A percentile compares a stretch with the other conserved stretches of the same genome.
Evolutionary conservation across 2,329 filamentous ascomycete genomes (phyloP).

Genomic region (Penicillium verrucosum): DNA sequence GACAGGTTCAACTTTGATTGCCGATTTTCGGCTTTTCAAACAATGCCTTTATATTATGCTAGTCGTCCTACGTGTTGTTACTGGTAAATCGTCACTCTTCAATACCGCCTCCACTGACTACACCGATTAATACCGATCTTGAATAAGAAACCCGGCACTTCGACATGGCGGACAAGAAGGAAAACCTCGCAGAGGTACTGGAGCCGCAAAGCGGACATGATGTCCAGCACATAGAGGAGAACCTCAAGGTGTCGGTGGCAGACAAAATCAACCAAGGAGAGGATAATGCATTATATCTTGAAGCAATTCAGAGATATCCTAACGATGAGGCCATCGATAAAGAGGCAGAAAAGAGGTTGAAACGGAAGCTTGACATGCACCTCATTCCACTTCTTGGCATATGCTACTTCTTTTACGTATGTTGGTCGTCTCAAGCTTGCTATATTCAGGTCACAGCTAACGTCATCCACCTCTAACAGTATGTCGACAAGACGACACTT

Average conservation of each 20-base stretch:
- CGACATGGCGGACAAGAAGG: neutral
- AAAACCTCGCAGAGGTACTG: neutral
- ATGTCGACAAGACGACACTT: neutral
- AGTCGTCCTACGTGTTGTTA: neutral
- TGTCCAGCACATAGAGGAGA: neutral
- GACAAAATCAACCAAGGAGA: neutral
- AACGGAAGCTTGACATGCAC: neutral
- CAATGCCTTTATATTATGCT: neutral
- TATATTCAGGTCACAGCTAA: neutral
- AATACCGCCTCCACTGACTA: neutral
- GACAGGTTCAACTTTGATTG: neutral
- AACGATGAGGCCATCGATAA: neutral
- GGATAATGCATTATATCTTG: neutral
- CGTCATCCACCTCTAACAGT: neutral
- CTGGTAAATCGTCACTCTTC: neutral
- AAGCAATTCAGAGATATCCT: neutral
- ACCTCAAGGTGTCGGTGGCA: neutral
- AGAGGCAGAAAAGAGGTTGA: neutral
- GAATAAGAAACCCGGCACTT: neutral
- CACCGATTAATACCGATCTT: neutral
- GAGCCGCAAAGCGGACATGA: neutral
- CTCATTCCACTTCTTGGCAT: neutral
- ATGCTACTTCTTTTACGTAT: neutral
- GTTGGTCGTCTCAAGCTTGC: slow-evolving; percentile 10
- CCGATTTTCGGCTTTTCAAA: neutral